Evolutionary conservation across 2,329 filamentous ascomycete genomes (phyloP).

Genomic region (Cercospora berteroae): DNA sequence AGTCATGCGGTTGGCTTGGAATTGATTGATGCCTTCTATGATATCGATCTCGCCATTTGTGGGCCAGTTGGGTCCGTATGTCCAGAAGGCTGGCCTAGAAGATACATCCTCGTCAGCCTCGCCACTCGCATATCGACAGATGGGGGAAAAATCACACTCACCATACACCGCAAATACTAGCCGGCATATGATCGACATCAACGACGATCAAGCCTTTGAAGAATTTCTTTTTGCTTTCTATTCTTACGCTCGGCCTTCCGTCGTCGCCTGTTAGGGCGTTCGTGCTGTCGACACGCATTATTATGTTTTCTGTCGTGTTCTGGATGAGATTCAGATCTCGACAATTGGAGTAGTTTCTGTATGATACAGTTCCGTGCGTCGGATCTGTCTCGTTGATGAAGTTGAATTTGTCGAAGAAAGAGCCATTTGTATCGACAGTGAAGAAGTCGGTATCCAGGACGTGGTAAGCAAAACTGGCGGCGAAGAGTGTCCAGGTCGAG

Average conservation of each 20-base stretch:
- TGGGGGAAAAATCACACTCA: constrained; percentile 42
- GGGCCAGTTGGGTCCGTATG: constrained; percentile 57
- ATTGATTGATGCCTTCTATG: constrained; percentile 42
- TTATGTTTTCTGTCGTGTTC: constrained; percentile 25
- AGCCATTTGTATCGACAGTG: constrained; percentile 23
- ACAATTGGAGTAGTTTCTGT: constrained; percentile 60
- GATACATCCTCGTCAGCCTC: neutral
- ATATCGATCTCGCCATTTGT: constrained; percentile 42
- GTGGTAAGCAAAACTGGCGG: constrained; percentile 34
- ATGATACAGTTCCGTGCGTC: constrained; percentile 72
- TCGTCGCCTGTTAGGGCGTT: constrained; percentile 42
- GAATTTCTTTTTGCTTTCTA: constrained; percentile 65
- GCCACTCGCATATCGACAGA: neutral
- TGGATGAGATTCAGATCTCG: constrained; percentile 27
- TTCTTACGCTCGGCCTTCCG: constrained; percentile 68
- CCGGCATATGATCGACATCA: constrained; percentile 72
- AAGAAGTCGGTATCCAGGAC: constrained; percentile 51
- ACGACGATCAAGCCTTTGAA: constrained; percentile 67
- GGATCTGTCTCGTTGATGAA: constrained; percentile 61
- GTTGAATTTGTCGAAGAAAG: constrained; percentile 53
- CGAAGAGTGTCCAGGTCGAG: constrained; percentile 24
- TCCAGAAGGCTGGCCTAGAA: constrained; percentile 59
- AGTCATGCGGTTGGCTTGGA: constrained; percentile 37
- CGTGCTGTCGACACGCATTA: constrained; percentile 39
- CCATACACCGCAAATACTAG: constrained; percentile 68